Conservation (phyloP, 2,329 filamentous ascomycete species). For the Acrocalymma vagum region DNA sequence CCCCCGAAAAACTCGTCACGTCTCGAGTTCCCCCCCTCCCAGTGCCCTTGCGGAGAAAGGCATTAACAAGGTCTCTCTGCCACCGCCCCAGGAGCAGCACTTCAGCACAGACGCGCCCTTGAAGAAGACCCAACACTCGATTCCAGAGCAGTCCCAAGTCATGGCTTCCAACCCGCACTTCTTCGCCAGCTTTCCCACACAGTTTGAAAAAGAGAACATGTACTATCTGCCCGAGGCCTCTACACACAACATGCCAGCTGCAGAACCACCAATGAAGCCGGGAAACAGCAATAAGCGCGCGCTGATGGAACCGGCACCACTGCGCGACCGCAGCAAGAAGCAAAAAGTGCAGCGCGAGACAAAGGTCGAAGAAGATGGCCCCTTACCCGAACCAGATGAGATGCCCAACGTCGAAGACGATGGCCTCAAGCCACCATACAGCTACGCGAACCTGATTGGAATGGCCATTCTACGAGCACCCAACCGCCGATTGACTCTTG, state of each 20-base stretch:
- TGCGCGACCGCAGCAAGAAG: conserved; percentile 78
- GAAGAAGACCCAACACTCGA: conserved; percentile 66
- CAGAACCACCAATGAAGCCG: conserved; percentile 39
- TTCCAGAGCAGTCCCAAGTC: conserved; percentile 47
- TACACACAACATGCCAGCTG: conserved; percentile 31
- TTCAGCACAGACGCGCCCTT: conserved; percentile 72
- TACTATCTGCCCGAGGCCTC: conserved; percentile 49
- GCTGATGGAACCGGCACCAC: conserved; percentile 76
- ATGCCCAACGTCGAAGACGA: conserved; percentile 86
- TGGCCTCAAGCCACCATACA: conserved; percentile 87
- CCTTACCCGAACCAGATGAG: conserved; percentile 76
- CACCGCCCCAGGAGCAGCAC: conserved; percentile 65
- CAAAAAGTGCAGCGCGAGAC: conserved; percentile 66
- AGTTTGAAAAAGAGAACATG: conserved; percentile 60
- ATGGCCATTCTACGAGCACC: conserved; percentile 94
- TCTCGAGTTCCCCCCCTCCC: conserved; percentile 66
- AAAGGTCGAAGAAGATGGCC: conserved; percentile 48
- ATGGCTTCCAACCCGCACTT: conserved; percentile 61
- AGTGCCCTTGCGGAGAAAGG: conserved; percentile 68
- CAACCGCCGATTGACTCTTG: conserved; percentile 82
- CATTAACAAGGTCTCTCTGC: conserved; percentile 73
- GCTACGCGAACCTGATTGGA: conserved; percentile 93
- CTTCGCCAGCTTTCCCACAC: conserved; percentile 60
- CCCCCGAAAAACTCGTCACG: conserved; percentile 70
- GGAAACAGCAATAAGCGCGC: conserved; percentile 61